Base-by-base conservation (phyloP, 495 filamentous ascomycete species). In the Pyronema domesticum region DNA sequence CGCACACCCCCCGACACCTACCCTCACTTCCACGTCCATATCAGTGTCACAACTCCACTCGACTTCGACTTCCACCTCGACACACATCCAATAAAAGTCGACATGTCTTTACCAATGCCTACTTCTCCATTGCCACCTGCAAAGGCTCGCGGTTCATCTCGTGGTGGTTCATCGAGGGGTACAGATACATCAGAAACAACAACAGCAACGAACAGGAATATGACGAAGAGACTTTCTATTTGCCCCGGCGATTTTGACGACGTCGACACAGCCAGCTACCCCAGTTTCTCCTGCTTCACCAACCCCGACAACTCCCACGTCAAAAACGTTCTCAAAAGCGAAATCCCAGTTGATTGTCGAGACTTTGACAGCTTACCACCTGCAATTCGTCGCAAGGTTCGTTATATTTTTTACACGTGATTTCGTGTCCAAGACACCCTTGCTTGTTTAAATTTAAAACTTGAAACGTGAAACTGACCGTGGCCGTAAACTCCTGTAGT, bases 311-410 rank as follows among this genome's bases (percentile, higher is more conserved):
- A 59, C 33, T 42, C 55, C 51, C 57, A 62, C n/a, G 59, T 64
- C 44, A 64, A 56, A 34, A 37, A n/a, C 34, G 48, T 23, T 8
- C 60, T 64, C 54, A 63, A 57, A 39, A 48, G 35, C 46, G 56
- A 54, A 51, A 60, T 55, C 42, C 36, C 54, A 23, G 19, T 64
- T 57, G 57, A 64, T 34, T 18, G 35, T 18, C 49, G 53, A 40
- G 69, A 69, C 54, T 71, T 71, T 55, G 64, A 70, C 49, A 63
- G 57, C 30, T 64, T 71, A 49, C 70, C 70, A 43, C 70, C 70
- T 34, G 63, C 67, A n/a, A 56, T 70, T 46, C 62, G 67, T 54
- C 59, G 68, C 47, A 70, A 70, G 60, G 68, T 66, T 50, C 51
- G 63, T 65, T 65, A 58, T 55, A n/a, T 15, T 30, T 14, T 14